These are phyloP conservation scores for Solidago caesia DNA, from an alignment of 129 eudicot species.

Conservation along the genomic window DNA sequence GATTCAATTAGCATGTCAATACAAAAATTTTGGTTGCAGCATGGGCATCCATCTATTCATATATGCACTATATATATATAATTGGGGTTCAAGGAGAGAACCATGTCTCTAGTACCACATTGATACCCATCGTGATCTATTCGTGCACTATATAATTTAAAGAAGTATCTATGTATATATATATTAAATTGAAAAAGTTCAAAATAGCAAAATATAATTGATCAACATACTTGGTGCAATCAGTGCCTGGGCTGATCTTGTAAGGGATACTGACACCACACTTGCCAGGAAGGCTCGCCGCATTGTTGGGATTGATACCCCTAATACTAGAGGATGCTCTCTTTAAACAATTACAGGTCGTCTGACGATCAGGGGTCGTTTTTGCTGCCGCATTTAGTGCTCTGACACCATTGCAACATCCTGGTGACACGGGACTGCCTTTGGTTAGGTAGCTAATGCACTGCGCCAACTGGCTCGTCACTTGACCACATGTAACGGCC, in stretches of 20 bases:
- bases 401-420: conserved; percentile 12
- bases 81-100: no score
- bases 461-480: background rate
- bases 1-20: no score
- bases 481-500: conserved; percentile 14
- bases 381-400: conserved; percentile 2
- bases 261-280: conserved; percentile 16
- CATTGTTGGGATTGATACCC: background rate
- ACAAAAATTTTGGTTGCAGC: no score
- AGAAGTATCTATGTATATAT: no score
- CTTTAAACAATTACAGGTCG: conserved; percentile 7
- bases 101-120: no score
- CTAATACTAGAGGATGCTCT: background rate
- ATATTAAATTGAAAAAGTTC: no score
- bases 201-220: no score
- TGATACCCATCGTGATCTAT: no score
- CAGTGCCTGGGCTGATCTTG: conserved; percentile 13
- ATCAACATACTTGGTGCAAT: conserved; percentile 5
- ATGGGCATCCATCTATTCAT: no score
- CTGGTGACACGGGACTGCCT: conserved; percentile 1
- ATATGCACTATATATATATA: no score
- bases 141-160: no score
- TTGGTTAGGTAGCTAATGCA: background rate
- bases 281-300: conserved; percentile 16
- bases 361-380: conserved; percentile 9